phyloP scores from a whole-genome alignment of 768 basidiomycete genomes.

The Paxillus rubicundulus region DNA sequence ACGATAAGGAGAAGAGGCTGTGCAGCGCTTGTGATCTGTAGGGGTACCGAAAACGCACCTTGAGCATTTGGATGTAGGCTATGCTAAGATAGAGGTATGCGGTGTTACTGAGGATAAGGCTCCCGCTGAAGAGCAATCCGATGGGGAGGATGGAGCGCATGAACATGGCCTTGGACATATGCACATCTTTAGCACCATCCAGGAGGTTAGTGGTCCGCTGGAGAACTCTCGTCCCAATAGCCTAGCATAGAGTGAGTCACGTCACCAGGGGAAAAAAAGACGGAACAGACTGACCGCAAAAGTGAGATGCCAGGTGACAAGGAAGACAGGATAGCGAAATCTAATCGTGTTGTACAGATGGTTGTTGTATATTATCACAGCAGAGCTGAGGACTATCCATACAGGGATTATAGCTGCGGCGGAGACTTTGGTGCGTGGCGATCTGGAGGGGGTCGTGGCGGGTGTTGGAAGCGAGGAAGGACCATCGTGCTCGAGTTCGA shows the following conservation, averaged over 20 bases:
- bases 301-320: conserved; percentile 82
- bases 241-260: conserved; percentile 32
- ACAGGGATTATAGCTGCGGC: conserved; percentile 78
- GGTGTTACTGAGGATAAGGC: conserved; percentile 87
- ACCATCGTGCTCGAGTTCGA: background rate
- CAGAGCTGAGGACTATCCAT: conserved; percentile 88
- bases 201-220: conserved; percentile 79
- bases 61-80: conserved; percentile 96
- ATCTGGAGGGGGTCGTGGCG: conserved; percentile 41
- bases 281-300: conserved; percentile 51
- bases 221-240: conserved; percentile 83
- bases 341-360: conserved; percentile 77
- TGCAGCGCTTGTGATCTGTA: background rate
- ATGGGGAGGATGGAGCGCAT: conserved; percentile 88
- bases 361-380: conserved; percentile 97
- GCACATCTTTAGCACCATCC: conserved; percentile 75
- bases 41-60: conserved; percentile 43
- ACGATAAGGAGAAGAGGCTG: background rate
- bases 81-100: conserved; percentile 91
- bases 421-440: conserved; percentile 53
- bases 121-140: conserved; percentile 89
- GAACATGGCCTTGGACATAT: conserved; percentile 78
- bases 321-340: conserved; percentile 90
- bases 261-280: background rate
- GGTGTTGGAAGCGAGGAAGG: conserved; percentile 54